Conservation (phyloP, 768 basidiomycete species). For the Russula compacta region DNA sequence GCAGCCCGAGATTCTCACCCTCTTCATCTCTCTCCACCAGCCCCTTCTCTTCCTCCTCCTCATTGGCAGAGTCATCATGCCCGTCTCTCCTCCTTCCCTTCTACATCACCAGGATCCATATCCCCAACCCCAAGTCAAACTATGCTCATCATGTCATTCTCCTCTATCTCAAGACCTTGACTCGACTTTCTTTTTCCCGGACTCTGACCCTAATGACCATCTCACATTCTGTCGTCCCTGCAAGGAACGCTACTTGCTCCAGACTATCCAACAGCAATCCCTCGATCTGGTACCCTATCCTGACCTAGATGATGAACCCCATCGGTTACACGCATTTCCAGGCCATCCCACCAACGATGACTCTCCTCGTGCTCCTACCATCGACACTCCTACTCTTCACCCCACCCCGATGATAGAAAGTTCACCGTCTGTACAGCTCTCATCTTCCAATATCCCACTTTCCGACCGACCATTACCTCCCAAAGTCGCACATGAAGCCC, state of each 20-base stretch:
- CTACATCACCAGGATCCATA: constrained; percentile 12
- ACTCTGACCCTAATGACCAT: constrained; percentile 15
- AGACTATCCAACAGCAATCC: constrained; percentile 4
- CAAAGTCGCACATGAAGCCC: constrained; percentile 1
- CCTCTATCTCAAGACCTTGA: constrained; percentile 19
- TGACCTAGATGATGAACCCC: neutral
- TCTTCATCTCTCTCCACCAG: neutral
- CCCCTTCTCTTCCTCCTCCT: neutral
- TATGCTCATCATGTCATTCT: constrained; percentile 15
- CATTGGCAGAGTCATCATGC: constrained; percentile 3
- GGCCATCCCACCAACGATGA: constrained; percentile 10
- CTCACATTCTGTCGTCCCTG: constrained; percentile 16
- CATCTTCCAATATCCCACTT: neutral
- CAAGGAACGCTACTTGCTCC: constrained; percentile 11
- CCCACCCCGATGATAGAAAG: neutral
- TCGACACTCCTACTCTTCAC: neutral
- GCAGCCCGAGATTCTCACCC: neutral
- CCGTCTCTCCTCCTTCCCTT: constrained; percentile 2
- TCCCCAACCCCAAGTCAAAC: constrained; percentile 16
- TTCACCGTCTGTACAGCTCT: neutral
- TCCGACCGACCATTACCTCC: constrained; percentile 4
- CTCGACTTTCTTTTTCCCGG: constrained; percentile 7
- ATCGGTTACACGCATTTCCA: neutral
- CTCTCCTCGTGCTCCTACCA: neutral
- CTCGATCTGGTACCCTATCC: neutral